Evolutionary conservation across 2,329 filamentous ascomycete genomes (phyloP).

Genomic region (Colletotrichum horii): DNA sequence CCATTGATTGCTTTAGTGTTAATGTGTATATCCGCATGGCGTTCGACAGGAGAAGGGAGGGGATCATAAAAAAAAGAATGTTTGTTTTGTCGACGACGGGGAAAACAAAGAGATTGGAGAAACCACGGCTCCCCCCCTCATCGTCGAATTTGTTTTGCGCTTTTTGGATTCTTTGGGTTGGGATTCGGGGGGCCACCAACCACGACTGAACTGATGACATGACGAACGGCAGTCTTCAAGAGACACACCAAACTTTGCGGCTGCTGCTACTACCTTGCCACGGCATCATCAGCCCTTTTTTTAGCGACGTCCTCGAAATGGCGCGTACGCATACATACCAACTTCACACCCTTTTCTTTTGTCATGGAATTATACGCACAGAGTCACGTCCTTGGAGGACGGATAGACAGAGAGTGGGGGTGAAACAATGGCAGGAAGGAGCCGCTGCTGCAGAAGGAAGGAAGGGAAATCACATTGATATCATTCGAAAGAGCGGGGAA

Average conservation of each 20-base stretch:
- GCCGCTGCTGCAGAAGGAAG: neutral
- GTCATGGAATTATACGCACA: neutral
- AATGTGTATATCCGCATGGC: constrained; percentile 23
- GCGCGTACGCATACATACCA: neutral
- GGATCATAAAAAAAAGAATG: constrained; percentile 16
- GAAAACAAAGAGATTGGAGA: constrained; percentile 5
- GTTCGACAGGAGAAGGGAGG: constrained; percentile 13
- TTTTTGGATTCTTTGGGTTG: constrained; percentile 21
- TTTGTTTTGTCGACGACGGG: neutral
- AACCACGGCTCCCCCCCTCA: constrained; percentile 2
- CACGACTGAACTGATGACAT: constrained; percentile 7
- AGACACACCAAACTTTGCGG: neutral
- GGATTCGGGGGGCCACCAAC: constrained; percentile 14
- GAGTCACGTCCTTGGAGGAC: neutral
- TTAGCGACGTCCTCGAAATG: neutral
- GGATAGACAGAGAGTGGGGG: neutral
- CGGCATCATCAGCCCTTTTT: neutral
- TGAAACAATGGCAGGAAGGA: neutral
- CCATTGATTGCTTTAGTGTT: constrained; percentile 11
- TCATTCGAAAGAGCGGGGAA: neutral
- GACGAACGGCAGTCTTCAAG: neutral
- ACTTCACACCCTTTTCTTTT: constrained; percentile 17
- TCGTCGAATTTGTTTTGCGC: neutral
- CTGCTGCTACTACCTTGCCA: neutral
- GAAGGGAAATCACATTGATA: neutral